Conservation (phyloP, 2,329 filamentous ascomycete species). For the Fusarium praegraminearum region DNA sequence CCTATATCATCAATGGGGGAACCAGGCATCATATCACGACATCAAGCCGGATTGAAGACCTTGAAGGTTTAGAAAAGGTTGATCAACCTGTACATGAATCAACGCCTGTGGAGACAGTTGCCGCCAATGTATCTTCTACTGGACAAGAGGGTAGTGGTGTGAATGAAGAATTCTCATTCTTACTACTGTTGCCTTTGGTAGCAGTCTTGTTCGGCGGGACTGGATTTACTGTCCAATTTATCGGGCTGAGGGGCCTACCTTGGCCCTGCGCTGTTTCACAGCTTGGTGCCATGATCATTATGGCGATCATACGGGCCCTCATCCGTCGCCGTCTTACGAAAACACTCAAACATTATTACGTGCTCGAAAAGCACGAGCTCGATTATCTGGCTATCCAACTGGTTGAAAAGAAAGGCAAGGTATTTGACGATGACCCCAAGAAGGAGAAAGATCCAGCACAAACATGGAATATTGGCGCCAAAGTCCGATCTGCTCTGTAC, state of each 20-base stretch:
- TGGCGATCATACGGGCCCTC: not conserved
- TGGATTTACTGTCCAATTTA: not conserved
- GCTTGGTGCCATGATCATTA: not conserved
- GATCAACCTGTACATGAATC: rapidly evolving
- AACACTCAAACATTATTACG: rapidly evolving
- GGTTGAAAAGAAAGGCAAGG: rapidly evolving
- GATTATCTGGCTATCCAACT: not conserved
- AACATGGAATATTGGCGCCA: no score
- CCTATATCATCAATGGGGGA: not conserved
- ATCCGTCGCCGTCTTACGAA: not conserved
- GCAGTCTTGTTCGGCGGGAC: not conserved
- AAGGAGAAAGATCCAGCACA: no score
- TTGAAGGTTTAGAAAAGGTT: not conserved
- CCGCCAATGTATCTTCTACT: not conserved
- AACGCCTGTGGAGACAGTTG: not conserved
- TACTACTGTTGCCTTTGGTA: rapidly evolving
- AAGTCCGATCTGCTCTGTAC: no score
- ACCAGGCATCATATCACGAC: not conserved
- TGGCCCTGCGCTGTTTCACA: not conserved
- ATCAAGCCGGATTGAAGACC: not conserved
- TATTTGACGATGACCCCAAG: not conserved
- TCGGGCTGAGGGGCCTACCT: not conserved
- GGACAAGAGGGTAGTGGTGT: not conserved
- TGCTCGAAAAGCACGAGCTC: not conserved
- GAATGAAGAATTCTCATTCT: not conserved